Percentiles rank a stretch among this genome's conserved stretches.
phyloP scores from a whole-genome alignment of 768 basidiomycete genomes.

The Postia placenta region DNA sequence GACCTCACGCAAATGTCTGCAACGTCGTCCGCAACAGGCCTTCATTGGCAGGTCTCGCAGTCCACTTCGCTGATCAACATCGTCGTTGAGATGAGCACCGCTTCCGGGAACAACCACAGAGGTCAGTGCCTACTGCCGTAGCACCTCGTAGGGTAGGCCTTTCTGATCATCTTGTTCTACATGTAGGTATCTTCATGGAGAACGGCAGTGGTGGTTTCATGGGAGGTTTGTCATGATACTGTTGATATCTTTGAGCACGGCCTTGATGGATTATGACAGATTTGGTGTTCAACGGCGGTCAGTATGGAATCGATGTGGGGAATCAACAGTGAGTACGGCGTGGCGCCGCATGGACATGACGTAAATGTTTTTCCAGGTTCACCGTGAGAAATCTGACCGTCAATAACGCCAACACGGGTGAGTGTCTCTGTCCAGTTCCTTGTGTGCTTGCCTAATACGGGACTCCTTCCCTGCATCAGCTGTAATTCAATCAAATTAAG shows the following conservation, averaged over 20 bases:
- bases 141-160: no score
- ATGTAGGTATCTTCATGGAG: constrained; percentile 66
- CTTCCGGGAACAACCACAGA: constrained; percentile 56
- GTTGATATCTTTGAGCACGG: no score
- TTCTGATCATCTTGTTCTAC: not conserved
- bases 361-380: constrained; percentile 29
- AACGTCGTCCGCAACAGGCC: constrained; percentile 44
- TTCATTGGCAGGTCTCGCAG: constrained; percentile 84
- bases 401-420: constrained; percentile 40
- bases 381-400: constrained; percentile 59
- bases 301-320: constrained; percentile 40
- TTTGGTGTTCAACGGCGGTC: constrained; percentile 41
- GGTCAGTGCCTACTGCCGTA: constrained; percentile 30
- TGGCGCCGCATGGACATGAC: not conserved
- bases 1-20: constrained; percentile 55
- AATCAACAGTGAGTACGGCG: constrained; percentile 62
- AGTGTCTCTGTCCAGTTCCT: constrained; percentile 5
- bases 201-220: constrained; percentile 54
- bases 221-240: constrained; percentile 42
- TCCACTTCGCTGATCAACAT: constrained; percentile 72
- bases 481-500: no score
- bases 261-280: constrained; percentile 24
- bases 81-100: constrained; percentile 62
- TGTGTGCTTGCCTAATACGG: not conserved
- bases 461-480: not conserved